These are phyloP conservation scores for Moesziomyces globuligerus DNA, from an alignment of 1,284 basidiomycete species.

Conservation along the genomic window DNA sequence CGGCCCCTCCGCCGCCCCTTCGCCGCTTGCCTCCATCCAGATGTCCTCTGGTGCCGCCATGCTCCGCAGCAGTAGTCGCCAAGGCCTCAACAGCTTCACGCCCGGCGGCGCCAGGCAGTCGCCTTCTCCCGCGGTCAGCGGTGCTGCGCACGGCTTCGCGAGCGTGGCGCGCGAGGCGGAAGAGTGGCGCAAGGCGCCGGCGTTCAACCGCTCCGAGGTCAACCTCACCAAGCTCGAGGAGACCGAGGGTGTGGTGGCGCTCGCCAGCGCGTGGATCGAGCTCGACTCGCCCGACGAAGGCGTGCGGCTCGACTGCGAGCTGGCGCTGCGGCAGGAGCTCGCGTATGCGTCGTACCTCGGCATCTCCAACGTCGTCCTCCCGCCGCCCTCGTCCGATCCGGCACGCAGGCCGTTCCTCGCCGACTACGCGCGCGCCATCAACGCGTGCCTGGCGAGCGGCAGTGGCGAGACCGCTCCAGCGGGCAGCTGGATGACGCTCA, in stretches of 20 bases:
- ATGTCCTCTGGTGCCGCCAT: constrained; percentile 18
- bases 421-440: constrained; percentile 89
- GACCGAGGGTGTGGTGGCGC: constrained; percentile 78
- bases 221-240: constrained; percentile 89
- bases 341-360: constrained; percentile 92
- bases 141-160: constrained; percentile 8
- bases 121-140: constrained; percentile 19
- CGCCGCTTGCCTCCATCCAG: constrained; percentile 17
- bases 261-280: constrained; percentile 93
- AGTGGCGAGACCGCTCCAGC: constrained; percentile 55
- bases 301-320: constrained; percentile 93
- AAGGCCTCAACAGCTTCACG: constrained; percentile 31
- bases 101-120: constrained; percentile 14
- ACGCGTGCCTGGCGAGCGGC: constrained; percentile 44
- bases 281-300: constrained; percentile 92
- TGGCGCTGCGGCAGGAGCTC: constrained; percentile 91
- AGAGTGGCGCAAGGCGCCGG: constrained; percentile 83
- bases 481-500: constrained; percentile 54
- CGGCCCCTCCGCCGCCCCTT: constrained; percentile 9
- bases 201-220: constrained; percentile 84
- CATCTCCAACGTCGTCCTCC: constrained; percentile 83
- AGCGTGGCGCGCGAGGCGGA: constrained; percentile 76
- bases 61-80: constrained; percentile 55
- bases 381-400: constrained; percentile 80
- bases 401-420: constrained; percentile 77